A percentile compares a stretch with the other conserved stretches of the same genome.
Conservation (phyloP, 805 yeast genomes). For the Dipodascus albidus region DNA sequence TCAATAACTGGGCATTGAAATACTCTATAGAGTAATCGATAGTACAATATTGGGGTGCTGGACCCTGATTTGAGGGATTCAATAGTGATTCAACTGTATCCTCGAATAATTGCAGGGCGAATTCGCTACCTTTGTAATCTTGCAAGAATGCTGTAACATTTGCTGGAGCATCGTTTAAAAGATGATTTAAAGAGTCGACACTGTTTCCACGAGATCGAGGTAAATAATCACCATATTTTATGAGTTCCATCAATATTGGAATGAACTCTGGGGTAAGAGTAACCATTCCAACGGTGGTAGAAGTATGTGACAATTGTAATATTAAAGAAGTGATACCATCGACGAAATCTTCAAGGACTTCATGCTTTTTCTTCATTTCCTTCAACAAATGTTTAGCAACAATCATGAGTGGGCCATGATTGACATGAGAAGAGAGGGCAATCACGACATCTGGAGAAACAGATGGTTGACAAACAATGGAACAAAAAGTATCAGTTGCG, state of each 20-base stretch:
- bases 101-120: slow-evolving; percentile 47
- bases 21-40: slow-evolving; percentile 27
- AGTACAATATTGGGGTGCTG: slow-evolving; percentile 40
- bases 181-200: slow-evolving; percentile 40
- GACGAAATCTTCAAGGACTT: slow-evolving; percentile 37
- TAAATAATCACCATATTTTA: slow-evolving; percentile 39
- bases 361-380: slow-evolving; percentile 32
- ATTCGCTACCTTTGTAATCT: slow-evolving; percentile 46
- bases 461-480: slow-evolving; percentile 51
- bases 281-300: slow-evolving; percentile 27
- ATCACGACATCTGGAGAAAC: slow-evolving; percentile 72
- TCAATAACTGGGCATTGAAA: slow-evolving; percentile 31
- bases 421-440: slow-evolving; percentile 73
- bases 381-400: slow-evolving; percentile 53
- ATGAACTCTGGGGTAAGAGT: slow-evolving; percentile 69
- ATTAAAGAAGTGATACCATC: slow-evolving; percentile 46
- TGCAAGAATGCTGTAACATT: slow-evolving; percentile 51
- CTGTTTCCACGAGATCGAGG: slow-evolving; percentile 55
- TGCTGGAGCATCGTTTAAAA: slow-evolving; percentile 28
- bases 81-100: slow-evolving; percentile 57
- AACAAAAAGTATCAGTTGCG: slow-evolving; percentile 57
- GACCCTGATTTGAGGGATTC: slow-evolving; percentile 17
- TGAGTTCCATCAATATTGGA: slow-evolving; percentile 49
- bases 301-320: slow-evolving; percentile 40
- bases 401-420: slow-evolving; percentile 74